phyloP scores from a whole-genome alignment of 176 grass and related monocot genomes.

The Oryza longistaminata region DNA sequence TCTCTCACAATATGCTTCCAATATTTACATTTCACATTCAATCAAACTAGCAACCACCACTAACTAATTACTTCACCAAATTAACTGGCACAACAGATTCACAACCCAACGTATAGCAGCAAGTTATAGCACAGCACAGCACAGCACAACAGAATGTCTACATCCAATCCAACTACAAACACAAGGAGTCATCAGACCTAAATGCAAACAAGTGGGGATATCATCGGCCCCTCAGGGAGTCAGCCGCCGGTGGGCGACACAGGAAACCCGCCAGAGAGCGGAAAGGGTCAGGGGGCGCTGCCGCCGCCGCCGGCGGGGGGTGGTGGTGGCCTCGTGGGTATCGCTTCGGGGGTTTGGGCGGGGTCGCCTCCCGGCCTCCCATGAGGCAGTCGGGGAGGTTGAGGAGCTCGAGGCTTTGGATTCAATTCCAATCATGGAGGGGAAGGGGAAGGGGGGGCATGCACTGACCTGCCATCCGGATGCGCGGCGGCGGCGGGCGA shows the following conservation, averaged over 20 bases:
- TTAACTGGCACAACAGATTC: neutral
- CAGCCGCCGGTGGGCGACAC: too few species aligned
- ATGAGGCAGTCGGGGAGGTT: too few species aligned
- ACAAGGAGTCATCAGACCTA: neutral
- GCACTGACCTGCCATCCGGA: slow-evolving; percentile 44
- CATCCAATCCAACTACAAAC: neutral
- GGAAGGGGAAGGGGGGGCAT: neutral
- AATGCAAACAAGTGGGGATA: too few species aligned
- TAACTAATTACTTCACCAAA: neutral
- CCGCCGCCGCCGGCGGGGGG: too few species aligned
- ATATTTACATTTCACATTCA: neutral
- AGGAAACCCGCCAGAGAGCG: too few species aligned
- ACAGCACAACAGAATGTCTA: neutral
- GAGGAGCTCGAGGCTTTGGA: neutral
- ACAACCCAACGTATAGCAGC: neutral
- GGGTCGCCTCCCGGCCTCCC: neutral
- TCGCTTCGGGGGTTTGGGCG: neutral
- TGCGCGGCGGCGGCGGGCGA: neutral
- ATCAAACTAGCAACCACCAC: neutral
- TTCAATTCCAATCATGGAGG: neutral
- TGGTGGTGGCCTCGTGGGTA: neutral
- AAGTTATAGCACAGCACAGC: neutral
- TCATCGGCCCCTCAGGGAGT: too few species aligned
- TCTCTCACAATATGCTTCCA: neutral
- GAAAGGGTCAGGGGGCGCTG: neutral